phyloP scores from a whole-genome alignment of 2,329 filamentous ascomycete genomes.

The Chrysoporthe austroafricana region DNA sequence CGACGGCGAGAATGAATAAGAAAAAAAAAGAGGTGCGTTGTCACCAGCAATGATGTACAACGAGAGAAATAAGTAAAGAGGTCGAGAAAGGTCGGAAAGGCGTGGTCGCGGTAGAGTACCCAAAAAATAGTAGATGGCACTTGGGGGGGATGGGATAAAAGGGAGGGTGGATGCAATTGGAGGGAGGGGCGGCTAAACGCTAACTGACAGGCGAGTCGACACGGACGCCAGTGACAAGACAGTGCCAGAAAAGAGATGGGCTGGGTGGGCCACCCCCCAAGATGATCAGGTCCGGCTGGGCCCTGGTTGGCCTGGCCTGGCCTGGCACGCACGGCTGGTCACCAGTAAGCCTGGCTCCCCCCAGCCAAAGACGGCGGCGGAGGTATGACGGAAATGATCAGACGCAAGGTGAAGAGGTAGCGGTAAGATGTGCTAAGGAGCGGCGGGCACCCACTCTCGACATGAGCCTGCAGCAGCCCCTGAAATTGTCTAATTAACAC shows the following conservation, averaged over 20 bases:
- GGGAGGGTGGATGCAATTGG: not conserved
- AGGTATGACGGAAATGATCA: conserved; percentile 1
- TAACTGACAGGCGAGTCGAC: not conserved
- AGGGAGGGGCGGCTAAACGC: conserved; percentile 1
- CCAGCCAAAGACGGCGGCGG: not conserved
- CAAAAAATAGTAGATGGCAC: conserved; percentile 11
- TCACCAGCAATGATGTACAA: conserved; percentile 2
- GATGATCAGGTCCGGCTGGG: not conserved
- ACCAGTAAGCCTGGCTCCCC: not conserved
- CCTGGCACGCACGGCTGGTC: not conserved
- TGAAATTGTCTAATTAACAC: conserved; percentile 9
- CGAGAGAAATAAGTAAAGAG: conserved; percentile 2
- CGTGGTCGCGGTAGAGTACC: not conserved
- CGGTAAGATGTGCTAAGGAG: conserved; percentile 6
- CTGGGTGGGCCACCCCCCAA: conserved; percentile 4
- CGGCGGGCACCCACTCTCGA: not conserved
- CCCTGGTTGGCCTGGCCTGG: not conserved
- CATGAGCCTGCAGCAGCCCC: conserved; percentile 1
- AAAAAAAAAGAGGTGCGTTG: not conserved
- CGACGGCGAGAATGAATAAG: not conserved
- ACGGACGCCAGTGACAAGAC: conserved; percentile 1
- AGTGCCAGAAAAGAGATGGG: conserved; percentile 15
- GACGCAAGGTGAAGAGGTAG: not conserved
- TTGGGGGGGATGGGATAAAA: not conserved
- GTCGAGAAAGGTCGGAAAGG: not conserved